phyloP scores from a whole-genome alignment of 1,284 basidiomycete species.

The Afroboletus lepidellus region DNA sequence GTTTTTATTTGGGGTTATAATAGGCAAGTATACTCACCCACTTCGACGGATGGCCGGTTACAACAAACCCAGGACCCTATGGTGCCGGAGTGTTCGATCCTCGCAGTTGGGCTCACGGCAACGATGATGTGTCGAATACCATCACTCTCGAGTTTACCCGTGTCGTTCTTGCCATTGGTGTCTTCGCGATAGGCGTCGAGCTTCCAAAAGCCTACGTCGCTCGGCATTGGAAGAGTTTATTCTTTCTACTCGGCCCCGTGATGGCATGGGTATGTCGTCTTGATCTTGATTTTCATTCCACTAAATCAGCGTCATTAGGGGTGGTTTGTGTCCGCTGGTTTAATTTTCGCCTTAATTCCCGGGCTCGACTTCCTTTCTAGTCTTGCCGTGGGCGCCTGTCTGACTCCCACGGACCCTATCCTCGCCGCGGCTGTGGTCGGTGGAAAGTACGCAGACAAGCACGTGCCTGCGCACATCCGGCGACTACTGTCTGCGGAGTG shows the following conservation, averaged over 20 bases:
- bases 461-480: constrained; percentile 93
- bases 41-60: neutral
- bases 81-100: constrained; percentile 87
- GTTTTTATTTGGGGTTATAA: constrained; percentile 91
- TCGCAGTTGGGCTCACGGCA: constrained; percentile 69
- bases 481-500: constrained; percentile 90
- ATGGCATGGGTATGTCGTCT: constrained; percentile 77
- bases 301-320: constrained; percentile 48
- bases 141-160: constrained; percentile 91
- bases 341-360: constrained; percentile 90
- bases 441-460: constrained; percentile 97
- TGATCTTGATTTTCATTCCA: constrained; percentile 9
- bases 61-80: constrained; percentile 65
- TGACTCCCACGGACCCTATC: constrained; percentile 97
- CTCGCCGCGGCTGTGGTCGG: constrained; percentile 89
- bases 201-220: constrained; percentile 91
- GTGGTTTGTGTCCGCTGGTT: constrained; percentile 86
- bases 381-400: constrained; percentile 88
- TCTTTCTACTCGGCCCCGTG: constrained; percentile 84
- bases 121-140: constrained; percentile 54
- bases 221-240: constrained; percentile 86
- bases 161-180: constrained; percentile 95
- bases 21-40: constrained; percentile 49
- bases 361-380: constrained; percentile 83
- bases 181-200: constrained; percentile 97